A percentile compares a stretch with the other conserved stretches of the same genome.
Evolutionary conservation across 1,284 basidiomycete genomes (phyloP).

Genomic region (Ganoderma lucidum): DNA sequence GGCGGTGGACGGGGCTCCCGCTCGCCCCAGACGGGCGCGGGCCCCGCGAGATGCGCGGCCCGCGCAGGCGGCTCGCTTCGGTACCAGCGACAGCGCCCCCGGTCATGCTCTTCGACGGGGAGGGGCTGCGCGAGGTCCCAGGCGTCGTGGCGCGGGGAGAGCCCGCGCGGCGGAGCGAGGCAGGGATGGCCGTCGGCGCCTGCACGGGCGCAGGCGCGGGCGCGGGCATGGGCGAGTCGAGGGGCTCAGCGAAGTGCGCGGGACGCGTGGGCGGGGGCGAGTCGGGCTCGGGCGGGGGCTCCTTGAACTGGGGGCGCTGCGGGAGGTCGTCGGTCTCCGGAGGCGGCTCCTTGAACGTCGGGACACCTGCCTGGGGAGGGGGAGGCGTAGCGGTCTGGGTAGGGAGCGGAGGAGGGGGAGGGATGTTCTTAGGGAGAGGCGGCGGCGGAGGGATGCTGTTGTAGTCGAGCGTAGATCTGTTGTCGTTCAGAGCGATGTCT

Average conservation of each 20-base stretch:
- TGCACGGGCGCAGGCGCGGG: conserved; percentile 28
- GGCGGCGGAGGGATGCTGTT: conserved; percentile 47
- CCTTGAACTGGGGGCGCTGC: conserved; percentile 60
- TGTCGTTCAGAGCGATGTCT: conserved; percentile 27
- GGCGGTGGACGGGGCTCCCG: conserved; percentile 62
- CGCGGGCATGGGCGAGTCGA: conserved; percentile 36
- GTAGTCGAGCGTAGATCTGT: conserved; percentile 29
- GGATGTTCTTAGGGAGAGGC: conserved; percentile 40
- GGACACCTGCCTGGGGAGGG: conserved; percentile 32
- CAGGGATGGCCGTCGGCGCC: conserved; percentile 51
- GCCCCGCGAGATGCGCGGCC: conserved; percentile 58
- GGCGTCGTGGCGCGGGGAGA: conserved; percentile 41
- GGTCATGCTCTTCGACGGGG: conserved; percentile 43
- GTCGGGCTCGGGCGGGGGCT: conserved; percentile 48
- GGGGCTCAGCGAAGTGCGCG: conserved; percentile 40
- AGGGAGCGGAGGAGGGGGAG: conserved; percentile 42
- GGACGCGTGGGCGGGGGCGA: conserved; percentile 37
- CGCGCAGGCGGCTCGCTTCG: conserved; percentile 56
- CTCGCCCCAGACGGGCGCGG: conserved; percentile 59
- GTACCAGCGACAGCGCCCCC: conserved; percentile 49
- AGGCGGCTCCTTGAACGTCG: conserved; percentile 49
- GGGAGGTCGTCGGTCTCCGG: conserved; percentile 50
- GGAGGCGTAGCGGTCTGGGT: conserved; percentile 11
- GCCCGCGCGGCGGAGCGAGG: conserved; percentile 42
- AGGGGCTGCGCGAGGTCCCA: conserved; percentile 50